phyloP scores from a whole-genome alignment of 306 rosid genomes.

The Cicer cuneatum region DNA sequence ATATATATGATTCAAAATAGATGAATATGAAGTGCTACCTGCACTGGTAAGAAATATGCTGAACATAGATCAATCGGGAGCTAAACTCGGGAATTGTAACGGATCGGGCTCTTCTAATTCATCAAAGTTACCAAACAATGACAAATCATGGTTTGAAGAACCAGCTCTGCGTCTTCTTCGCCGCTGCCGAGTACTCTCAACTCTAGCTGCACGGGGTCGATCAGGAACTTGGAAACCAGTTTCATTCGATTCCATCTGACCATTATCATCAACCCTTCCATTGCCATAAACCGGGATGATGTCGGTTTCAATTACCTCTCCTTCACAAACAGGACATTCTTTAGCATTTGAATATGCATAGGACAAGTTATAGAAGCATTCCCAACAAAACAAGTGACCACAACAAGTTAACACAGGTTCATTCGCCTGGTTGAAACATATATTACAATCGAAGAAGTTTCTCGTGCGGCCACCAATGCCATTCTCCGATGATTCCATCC shows the following conservation, averaged over 20 bases:
- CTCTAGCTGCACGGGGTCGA: constrained; percentile 67
- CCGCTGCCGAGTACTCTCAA: constrained; percentile 65
- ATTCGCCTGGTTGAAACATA: constrained; percentile 62
- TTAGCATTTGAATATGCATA: constrained; percentile 55
- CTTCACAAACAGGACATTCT: constrained; percentile 78
- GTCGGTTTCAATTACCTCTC: constrained; percentile 65
- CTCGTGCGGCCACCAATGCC: constrained; percentile 44
- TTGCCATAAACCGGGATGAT: constrained; percentile 73
- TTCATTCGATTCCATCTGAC: constrained; percentile 40
- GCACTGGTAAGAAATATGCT: constrained; percentile 20
- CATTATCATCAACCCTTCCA: constrained; percentile 35
- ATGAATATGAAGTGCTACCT: constrained; percentile 43
- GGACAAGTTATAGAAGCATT: constrained; percentile 67
- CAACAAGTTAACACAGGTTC: constrained; percentile 85
- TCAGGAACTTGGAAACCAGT: constrained; percentile 55
- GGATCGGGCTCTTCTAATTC: constrained; percentile 48
- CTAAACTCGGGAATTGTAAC: constrained; percentile 26
- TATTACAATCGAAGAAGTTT: constrained; percentile 64
- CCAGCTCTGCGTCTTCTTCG: constrained; percentile 41
- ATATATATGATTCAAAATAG: constrained; percentile 49
- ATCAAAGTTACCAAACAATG: constrained; percentile 48
- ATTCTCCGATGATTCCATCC: constrained; percentile 41
- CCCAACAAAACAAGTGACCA: constrained; percentile 94
- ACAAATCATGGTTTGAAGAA: constrained; percentile 53
- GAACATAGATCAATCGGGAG: constrained; percentile 47